Evolutionary conservation across 1,139 yeast genomes (phyloP).

Genomic region (Debaryomyces robertsiae): DNA sequence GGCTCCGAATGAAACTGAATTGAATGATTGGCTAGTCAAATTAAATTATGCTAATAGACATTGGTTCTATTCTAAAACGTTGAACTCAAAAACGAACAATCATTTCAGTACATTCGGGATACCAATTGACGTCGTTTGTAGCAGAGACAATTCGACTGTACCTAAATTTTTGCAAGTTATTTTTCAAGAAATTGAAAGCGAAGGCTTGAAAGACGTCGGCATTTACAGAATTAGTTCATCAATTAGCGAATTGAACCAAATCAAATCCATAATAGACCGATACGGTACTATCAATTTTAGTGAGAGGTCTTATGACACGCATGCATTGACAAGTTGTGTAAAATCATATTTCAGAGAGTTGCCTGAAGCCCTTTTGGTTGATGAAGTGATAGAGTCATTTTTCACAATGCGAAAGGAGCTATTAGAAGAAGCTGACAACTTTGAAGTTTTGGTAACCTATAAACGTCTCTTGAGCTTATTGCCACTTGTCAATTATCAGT

Average conservation of each 20-base stretch:
- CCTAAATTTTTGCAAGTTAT: constrained; percentile 71
- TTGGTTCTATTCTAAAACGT: constrained; percentile 53
- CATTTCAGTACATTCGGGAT: constrained; percentile 77
- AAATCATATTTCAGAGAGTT: constrained; percentile 84
- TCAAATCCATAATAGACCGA: constrained; percentile 74
- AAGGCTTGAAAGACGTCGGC: constrained; percentile 91
- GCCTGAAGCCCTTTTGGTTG: constrained; percentile 82
- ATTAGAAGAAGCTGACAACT: constrained; percentile 15
- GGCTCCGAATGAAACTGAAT: constrained; percentile 62
- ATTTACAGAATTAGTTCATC: constrained; percentile 92
- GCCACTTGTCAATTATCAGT: constrained; percentile 67
- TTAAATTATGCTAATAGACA: constrained; percentile 53
- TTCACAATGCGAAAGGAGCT: constrained; percentile 43
- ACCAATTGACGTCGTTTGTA: constrained; percentile 75
- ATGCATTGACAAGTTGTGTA: constrained; percentile 87
- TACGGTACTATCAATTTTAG: constrained; percentile 61
- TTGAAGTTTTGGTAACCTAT: constrained; percentile 38
- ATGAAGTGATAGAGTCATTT: constrained; percentile 49
- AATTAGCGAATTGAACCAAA: constrained; percentile 68
- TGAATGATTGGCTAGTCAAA: constrained; percentile 72
- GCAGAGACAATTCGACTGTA: constrained; percentile 60
- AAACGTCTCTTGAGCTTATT: constrained; percentile 47
- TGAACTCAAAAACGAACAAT: constrained; percentile 32
- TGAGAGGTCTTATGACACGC: constrained; percentile 76
- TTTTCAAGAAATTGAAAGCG: constrained; percentile 72